A percentile compares a stretch with the other conserved stretches of the same genome.
Evolutionary conservation across 2,329 filamentous ascomycete species (phyloP).

Genomic region (Sporothrix brasiliensis): DNA sequence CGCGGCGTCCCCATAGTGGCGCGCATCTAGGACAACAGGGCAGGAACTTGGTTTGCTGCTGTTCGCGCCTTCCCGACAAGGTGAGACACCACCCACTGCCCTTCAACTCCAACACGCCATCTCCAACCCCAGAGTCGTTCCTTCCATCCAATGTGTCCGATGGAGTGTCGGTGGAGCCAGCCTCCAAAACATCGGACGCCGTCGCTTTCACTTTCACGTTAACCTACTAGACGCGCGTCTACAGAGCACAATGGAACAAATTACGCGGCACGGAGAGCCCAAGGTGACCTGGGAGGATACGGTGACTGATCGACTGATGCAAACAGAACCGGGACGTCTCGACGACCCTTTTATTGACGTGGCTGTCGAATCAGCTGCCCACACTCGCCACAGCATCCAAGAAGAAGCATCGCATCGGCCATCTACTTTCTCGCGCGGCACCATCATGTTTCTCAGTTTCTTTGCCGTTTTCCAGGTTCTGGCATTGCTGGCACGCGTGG

Average conservation of each 20-base stretch:
- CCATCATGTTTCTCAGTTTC: constrained; percentile 24
- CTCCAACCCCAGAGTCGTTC: not conserved
- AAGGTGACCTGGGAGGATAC: not conserved
- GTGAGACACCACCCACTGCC: not conserved
- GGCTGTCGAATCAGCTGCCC: not conserved
- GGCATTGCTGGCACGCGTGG: constrained; percentile 8
- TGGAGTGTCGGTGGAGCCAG: not conserved
- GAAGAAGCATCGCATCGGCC: not conserved
- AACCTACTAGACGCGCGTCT: not conserved
- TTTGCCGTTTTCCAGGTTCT: constrained; percentile 17
- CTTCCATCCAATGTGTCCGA: constrained; percentile 4
- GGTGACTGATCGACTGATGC: not conserved
- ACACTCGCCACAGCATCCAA: not conserved
- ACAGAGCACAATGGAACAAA: not conserved
- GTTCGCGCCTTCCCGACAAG: constrained; percentile 12
- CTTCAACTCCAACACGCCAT: not conserved
- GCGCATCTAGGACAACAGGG: not conserved
- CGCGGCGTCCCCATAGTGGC: not conserved
- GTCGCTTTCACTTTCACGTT: no score
- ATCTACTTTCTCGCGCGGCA: not conserved
- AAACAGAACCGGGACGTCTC: no score
- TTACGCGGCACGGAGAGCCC: not conserved
- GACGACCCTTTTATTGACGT: not conserved
- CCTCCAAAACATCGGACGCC: not conserved
- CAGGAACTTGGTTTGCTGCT: not conserved